These are phyloP conservation scores for Tetrapyrgos nigripes DNA, from an alignment of 1,284 basidiomycete genomes.

Conservation along the genomic window DNA sequence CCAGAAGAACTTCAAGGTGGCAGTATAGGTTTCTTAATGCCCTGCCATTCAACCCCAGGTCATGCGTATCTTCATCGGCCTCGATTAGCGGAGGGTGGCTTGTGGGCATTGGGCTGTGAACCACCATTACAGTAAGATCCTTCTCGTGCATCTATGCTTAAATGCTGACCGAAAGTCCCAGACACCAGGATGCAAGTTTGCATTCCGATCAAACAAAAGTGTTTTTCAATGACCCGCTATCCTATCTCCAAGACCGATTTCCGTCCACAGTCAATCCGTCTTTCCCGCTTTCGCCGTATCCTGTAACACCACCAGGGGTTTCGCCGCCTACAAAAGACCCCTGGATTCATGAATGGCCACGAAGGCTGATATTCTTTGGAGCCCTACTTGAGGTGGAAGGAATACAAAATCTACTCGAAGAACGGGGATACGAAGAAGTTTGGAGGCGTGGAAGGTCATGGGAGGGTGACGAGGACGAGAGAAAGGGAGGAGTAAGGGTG, in stretches of 20 bases:
- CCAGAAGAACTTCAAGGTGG: slow-evolving; percentile 49
- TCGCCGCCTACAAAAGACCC: slow-evolving; percentile 28
- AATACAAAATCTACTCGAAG: slow-evolving; percentile 55
- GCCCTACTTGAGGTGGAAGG: slow-evolving; percentile 61
- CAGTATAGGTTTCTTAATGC: slow-evolving; percentile 87
- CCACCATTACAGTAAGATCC: slow-evolving; percentile 78
- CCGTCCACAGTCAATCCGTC: slow-evolving; percentile 63
- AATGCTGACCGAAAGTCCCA: slow-evolving; percentile 30
- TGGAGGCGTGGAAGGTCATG: slow-evolving; percentile 75
- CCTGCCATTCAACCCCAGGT: slow-evolving; percentile 98
- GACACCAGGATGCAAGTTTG: slow-evolving; percentile 52
- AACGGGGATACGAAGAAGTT: slow-evolving; percentile 71
- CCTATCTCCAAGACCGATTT: slow-evolving; percentile 72
- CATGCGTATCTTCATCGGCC: slow-evolving; percentile 86
- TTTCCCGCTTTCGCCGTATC: slow-evolving; percentile 72
- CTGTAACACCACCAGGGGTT: slow-evolving; percentile 60
- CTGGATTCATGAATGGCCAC: slow-evolving; percentile 83
- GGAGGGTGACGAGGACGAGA: slow-evolving; percentile 84
- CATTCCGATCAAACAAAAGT: slow-evolving; percentile 87
- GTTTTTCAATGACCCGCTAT: slow-evolving; percentile 80
- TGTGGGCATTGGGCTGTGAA: slow-evolving; percentile 92
- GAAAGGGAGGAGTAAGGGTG: slow-evolving; percentile 82
- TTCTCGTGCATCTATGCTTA: slow-evolving; percentile 8
- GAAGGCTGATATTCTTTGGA: slow-evolving; percentile 83
- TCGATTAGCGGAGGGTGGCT: slow-evolving; percentile 56